Conservation (phyloP, 129 eudicot genomes). For the Escallonia herrerae region DNA sequence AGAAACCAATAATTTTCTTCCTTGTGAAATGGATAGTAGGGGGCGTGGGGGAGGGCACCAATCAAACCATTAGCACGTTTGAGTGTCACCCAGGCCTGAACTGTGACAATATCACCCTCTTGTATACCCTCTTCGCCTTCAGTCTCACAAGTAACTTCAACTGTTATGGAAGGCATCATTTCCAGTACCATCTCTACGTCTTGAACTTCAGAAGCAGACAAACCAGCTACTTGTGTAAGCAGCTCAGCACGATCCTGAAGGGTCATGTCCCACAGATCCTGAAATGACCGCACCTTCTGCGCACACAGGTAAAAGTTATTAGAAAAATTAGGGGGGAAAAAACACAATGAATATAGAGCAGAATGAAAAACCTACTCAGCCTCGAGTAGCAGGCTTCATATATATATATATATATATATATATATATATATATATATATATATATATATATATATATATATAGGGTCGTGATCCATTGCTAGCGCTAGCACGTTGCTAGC, state of each 20-base stretch:
- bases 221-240: slow-evolving; percentile 57
- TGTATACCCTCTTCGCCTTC: slow-evolving; percentile 98
- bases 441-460: too few species aligned
- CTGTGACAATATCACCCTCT: slow-evolving; percentile 83
- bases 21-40: slow-evolving; percentile 77
- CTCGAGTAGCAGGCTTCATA: too few species aligned
- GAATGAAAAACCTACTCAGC: too few species aligned
- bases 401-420: too few species aligned
- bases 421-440: too few species aligned
- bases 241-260: slow-evolving; percentile 62
- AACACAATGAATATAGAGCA: too few species aligned
- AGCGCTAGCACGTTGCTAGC: too few species aligned
- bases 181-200: slow-evolving; percentile 77
- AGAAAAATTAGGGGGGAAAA: too few species aligned
- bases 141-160: slow-evolving; percentile 75
- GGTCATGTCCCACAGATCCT: slow-evolving; percentile 69
- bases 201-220: slow-evolving; percentile 51
- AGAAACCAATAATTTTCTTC: slow-evolving; percentile 84
- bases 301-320: slow-evolving; percentile 1
- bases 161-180: slow-evolving; percentile 65
- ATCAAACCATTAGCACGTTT: slow-evolving; percentile 66
- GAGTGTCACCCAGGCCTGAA: slow-evolving; percentile 77
- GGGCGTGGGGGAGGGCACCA: slow-evolving; percentile 82
- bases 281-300: slow-evolving; percentile 66
- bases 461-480: too few species aligned